A percentile compares a stretch with the other conserved stretches of the same genome.
These are phyloP conservation scores for Ogataea polymorpha DNA, from an alignment of 805 yeast genomes.

Conservation along the genomic window DNA sequence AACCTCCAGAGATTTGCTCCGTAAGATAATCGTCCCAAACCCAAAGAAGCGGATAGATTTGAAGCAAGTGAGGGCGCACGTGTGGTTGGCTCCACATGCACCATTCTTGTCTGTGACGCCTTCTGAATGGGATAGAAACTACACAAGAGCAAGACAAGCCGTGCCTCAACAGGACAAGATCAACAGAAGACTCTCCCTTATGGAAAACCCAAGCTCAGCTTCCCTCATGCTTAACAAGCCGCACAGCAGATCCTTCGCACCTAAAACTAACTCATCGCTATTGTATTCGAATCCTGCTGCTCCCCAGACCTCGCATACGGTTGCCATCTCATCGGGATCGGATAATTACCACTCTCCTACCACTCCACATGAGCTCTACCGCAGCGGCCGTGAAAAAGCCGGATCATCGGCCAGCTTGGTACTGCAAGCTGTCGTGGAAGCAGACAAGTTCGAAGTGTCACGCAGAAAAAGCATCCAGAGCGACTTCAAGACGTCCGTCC, in stretches of 20 bases:
- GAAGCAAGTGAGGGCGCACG: slow-evolving; percentile 70
- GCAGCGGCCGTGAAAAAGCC: slow-evolving; percentile 25
- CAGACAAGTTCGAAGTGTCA: slow-evolving; percentile 41
- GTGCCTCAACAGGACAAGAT: slow-evolving; percentile 24
- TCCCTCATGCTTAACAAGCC: slow-evolving; percentile 36
- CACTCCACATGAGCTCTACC: slow-evolving; percentile 13
- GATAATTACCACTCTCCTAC: slow-evolving; percentile 22
- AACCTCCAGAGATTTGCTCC: slow-evolving; percentile 82
- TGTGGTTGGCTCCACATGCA: slow-evolving; percentile 85
- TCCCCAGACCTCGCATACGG: slow-evolving; percentile 57
- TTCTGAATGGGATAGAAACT: slow-evolving; percentile 79
- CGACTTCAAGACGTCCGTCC: slow-evolving; percentile 20
- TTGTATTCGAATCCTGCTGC: slow-evolving; percentile 56
- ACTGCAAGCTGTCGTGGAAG: slow-evolving; percentile 70
- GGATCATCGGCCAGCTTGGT: slow-evolving; percentile 62
- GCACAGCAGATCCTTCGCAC: slow-evolving; percentile 35
- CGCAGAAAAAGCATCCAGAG: slow-evolving; percentile 31
- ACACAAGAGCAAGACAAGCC: slow-evolving; percentile 38
- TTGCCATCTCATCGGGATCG: slow-evolving; percentile 33
- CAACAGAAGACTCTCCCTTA: slow-evolving; percentile 40
- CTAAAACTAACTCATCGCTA: slow-evolving; percentile 35
- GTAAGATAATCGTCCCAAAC: slow-evolving; percentile 81
- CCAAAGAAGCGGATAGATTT: slow-evolving; percentile 73
- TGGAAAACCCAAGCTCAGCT: slow-evolving; percentile 43
- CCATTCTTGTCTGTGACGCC: slow-evolving; percentile 82